Base-by-base conservation (phyloP, 1,139 yeast species). In the Hyphopichia pseudoburtonii region DNA sequence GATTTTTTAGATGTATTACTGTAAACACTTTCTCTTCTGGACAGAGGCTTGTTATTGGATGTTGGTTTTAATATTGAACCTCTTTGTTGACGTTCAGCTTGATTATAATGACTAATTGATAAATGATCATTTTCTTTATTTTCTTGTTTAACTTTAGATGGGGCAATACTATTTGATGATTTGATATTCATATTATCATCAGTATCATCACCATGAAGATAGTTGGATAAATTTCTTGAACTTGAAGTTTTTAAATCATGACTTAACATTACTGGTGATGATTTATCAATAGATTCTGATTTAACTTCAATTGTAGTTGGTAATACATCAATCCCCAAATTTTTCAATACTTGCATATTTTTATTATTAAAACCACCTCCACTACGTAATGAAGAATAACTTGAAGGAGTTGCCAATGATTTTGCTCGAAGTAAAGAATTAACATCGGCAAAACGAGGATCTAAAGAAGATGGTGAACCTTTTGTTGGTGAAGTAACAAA, bases 241-340 rank as follows among this genome's bases (percentile, higher is more conserved):
- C 76, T 68, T 4, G 76, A 68, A 21, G 76, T 69, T 44, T 73
- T 69, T 38, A 66, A 51, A 34, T 49, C 50, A n/a, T 57, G 46
- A 27, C 44, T 45, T n/a, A 60, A 45, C 35, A 46, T 53, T 17
- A 46, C 33, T n/a, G 66, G 60, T 4, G 64, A 45, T 3, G 62
- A 51, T 28, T 54, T 46, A 36, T 24, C 14, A 5, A 21, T 7
- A 55, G 49, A 41, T 37, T 38, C 2, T 38, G 39, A 34, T 48
- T 26, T 14, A 21, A 7, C 10, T 21, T 7, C 7, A 21, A 15
- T 35, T 3, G 26, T 28, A 19, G 36, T 32, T 10, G 36, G 22
- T 12, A 15, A 14, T 7, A 72, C 48, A 17, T 65, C 69, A 31
- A 74, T 70, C 3, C 80, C 80, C 34, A 73, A 53, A 41, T 61